phyloP scores from a whole-genome alignment of 106 monocot genomes.

The Dendrobium officinale region DNA sequence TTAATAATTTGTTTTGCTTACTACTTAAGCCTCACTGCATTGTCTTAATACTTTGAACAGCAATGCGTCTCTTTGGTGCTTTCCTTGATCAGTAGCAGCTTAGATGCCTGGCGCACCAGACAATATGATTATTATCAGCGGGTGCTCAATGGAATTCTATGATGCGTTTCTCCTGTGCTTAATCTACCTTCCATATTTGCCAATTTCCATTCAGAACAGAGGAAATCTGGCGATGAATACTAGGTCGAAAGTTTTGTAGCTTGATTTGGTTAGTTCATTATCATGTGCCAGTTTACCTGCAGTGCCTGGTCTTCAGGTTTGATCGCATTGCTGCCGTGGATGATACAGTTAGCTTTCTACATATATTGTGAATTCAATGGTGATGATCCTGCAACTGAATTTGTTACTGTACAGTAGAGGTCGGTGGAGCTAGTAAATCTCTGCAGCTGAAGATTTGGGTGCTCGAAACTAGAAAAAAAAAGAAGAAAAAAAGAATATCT shows the following conservation, averaged over 20 bases:
- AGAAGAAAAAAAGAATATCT: constrained; percentile 3
- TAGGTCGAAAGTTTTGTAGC: constrained; percentile 2
- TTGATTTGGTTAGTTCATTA: not conserved
- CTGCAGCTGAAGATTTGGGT: not conserved
- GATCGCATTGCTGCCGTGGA: not conserved
- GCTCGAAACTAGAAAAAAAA: not conserved
- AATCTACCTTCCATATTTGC: constrained; percentile 9
- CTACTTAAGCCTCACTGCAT: constrained; percentile 1
- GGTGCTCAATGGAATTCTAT: constrained; percentile 93
- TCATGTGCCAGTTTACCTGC: not conserved
- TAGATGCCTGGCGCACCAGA: constrained; percentile 97
- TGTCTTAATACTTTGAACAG: constrained; percentile 38
- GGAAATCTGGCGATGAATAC: constrained; percentile 12
- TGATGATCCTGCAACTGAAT: not conserved
- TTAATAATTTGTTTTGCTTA: not conserved
- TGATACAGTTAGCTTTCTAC: not conserved
- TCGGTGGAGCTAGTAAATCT: not conserved
- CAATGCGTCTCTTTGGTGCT: constrained; percentile 98
- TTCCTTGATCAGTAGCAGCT: constrained; percentile 97
- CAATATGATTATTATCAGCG: constrained; percentile 99
- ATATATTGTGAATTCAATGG: not conserved
- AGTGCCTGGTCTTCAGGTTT: not conserved
- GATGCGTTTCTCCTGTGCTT: constrained; percentile 13
- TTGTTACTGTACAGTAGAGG: constrained; percentile 30
- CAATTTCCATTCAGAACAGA: constrained; percentile 4